Base-by-base conservation (phyloP, 768 basidiomycete species). In the Boletus sp. region DNA sequence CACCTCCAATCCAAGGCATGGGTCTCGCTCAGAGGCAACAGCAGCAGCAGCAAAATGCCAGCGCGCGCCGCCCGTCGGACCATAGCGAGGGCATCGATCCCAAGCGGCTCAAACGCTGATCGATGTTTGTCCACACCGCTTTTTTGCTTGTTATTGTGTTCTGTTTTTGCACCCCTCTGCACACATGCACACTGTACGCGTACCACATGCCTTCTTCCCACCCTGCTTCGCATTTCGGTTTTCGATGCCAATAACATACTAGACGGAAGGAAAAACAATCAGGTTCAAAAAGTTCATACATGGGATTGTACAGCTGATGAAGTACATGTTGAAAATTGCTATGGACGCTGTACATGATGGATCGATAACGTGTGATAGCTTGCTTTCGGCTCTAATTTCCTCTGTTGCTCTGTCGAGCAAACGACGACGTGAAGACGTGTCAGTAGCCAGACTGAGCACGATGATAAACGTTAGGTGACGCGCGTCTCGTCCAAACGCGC, bases 41-140 rank as follows among this genome's bases (percentile, higher is more conserved):
- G 39, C 63, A 74, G 33, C 70, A 69, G 2, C 59, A 64, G 48
- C 63, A 59, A 28, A 53, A 56, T 40, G 18, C 54, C 10, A 28
- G 32, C 40, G 36, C 24, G 40, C 56, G 62, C 57, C 56, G 68
- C 59, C 48, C 69, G 64, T 54, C 68, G 15, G 78, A 81, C 14
- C 18, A 52, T 17, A 29, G 12, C 12, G 63, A 62, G 15, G 48
- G 53, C 10, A 54, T 45, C 17, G 65, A 64, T 33, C 40, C 75
- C 44, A 85, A 85, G 67, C 73, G 83, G 42, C 20, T 75, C 47
- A 75, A 70, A 61, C 71, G 72, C 55, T 80, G 66, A 63, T 18
- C 46, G 5, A 41, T n/a, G 20, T 6, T 41, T n/a, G 2, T 36
- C 30, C 37, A 29, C 11, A 11, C 29, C 44, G 12, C 12, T 35